Percentiles rank a stretch among this genome's conserved stretches.
Conservation (phyloP, 2,329 filamentous ascomycete species). For the Aspergillus piperis region DNA sequence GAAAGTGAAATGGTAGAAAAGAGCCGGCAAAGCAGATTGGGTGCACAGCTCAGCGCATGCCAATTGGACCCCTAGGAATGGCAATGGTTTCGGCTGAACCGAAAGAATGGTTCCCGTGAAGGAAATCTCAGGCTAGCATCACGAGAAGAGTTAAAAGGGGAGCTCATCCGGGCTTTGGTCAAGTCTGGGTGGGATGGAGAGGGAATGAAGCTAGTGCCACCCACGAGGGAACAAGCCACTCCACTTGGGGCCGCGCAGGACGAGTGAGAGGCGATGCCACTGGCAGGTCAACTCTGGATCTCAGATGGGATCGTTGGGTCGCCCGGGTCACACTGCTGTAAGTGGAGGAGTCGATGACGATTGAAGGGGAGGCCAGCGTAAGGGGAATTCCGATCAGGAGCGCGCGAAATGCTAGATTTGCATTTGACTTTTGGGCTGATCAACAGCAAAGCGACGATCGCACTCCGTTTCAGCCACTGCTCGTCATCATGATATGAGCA, state of each 20-base stretch:
- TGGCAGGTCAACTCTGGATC: slow-evolving; percentile 11
- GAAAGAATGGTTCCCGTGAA: slow-evolving; percentile 5
- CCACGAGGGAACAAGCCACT: neutral
- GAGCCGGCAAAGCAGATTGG: neutral
- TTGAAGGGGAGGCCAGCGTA: neutral
- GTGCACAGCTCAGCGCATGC: slow-evolving; percentile 9
- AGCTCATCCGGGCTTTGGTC: neutral
- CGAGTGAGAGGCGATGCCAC: slow-evolving; percentile 13
- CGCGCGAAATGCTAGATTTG: neutral
- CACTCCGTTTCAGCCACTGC: neutral
- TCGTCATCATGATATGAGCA: neutral
- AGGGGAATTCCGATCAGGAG: slow-evolving; percentile 1
- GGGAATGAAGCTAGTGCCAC: neutral
- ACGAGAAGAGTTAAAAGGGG: neutral
- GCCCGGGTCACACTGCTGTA: neutral
- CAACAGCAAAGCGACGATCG: neutral
- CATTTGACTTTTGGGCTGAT: neutral
- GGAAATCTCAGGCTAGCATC: slow-evolving; percentile 6
- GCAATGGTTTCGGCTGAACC: neutral
- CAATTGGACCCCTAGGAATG: slow-evolving; percentile 16
- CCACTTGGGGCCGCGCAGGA: neutral
- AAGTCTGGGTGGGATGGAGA: neutral
- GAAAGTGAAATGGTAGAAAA: neutral
- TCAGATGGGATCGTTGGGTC: slow-evolving; percentile 1
- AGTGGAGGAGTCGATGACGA: slow-evolving; percentile 11